Base-by-base conservation (phyloP, 352 stramenopile species). In the Globisporangium apiculatum region DNA sequence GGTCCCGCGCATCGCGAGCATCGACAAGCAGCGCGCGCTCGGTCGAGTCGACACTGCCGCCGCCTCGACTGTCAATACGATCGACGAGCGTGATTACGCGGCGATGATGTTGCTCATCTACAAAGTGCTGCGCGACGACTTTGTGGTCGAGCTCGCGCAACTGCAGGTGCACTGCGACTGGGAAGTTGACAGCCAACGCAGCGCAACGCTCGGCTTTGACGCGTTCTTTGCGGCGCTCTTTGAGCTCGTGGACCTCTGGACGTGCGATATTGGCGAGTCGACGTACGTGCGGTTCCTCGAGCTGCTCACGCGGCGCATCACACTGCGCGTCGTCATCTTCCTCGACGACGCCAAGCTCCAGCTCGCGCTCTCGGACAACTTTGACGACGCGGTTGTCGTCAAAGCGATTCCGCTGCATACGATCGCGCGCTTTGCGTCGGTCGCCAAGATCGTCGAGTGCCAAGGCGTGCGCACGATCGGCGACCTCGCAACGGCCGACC, bases 191-290 rank as follows among this genome's bases (percentile, higher is more conserved):
- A 89, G 78, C 48, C 79, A 80, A 42, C 73, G 85, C 45, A 69
- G 75, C 5, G 57, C 72, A n/a, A 59, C 58, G 6, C 68, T 92
- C 35, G 73, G 40, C 12, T 81, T 79, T 37, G 76, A 89, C 7
- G 72, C 86, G 54, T 92, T 92, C 59, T 83, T 78, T 61, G 58
- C 71, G 0, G 77, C 83, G 0, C 38, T 92, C 1, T 92, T 92
- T 47, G 83, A 92, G 56, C 67, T 92, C 24, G 83, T 92, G 5
- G 79, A 92, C 46, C 58, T 92, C 8, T 92, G 83, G 83, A 92
- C 83, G 1, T 92, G 83, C 65, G 83, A 92, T 61, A 73, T 88
- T 11, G 53, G 85, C 43, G 78, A 92, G 54, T 24, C 24, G 14
- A 90, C 79, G 9, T 92, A 92, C 61, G 66, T 69, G 37, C 68